A percentile compares a stretch with the other conserved stretches of the same genome.
phyloP scores from a whole-genome alignment of 2,329 filamentous ascomycete species.

The Phyllachora maydis region DNA sequence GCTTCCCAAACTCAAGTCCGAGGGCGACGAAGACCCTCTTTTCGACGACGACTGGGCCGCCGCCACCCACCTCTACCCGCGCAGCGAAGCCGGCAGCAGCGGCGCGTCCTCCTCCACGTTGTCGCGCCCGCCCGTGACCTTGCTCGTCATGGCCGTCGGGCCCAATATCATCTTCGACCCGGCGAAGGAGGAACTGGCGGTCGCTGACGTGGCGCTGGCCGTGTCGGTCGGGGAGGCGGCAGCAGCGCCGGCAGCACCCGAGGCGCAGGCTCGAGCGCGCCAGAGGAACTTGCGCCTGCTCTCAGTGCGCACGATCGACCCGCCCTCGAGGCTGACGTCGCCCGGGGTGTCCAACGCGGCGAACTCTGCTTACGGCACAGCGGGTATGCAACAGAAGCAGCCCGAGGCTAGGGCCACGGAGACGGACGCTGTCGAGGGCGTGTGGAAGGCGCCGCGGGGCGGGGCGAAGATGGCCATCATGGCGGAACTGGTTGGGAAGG shows the following conservation, averaged over 20 bases:
- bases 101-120: too few species aligned
- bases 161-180: slow-evolving; percentile 91
- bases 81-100: slow-evolving; percentile 12
- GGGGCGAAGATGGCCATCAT: slow-evolving; percentile 61
- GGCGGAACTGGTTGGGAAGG: slow-evolving; percentile 53
- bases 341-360: slow-evolving; percentile 46
- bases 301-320: slow-evolving; percentile 53
- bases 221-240: slow-evolving; percentile 46
- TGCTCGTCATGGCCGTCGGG: slow-evolving; percentile 73
- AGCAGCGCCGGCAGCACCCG: slow-evolving; percentile 17
- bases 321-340: slow-evolving; percentile 51
- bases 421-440: slow-evolving; percentile 41
- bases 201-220: slow-evolving; percentile 76
- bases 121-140: slow-evolving; percentile 63
- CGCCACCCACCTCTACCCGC: slow-evolving; percentile 55
- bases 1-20: slow-evolving; percentile 67
- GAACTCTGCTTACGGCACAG: slow-evolving; percentile 33
- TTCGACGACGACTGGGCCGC: slow-evolving; percentile 97
- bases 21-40: slow-evolving; percentile 85
- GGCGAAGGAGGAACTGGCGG: slow-evolving; percentile 73
- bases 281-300: slow-evolving; percentile 37
- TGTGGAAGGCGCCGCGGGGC: slow-evolving; percentile 73
- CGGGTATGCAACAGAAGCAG: slow-evolving; percentile 16
- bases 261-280: slow-evolving; percentile 7
- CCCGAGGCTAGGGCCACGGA: slow-evolving; percentile 20